Percentiles rank a stretch among this genome's conserved stretches.
phyloP scores from a whole-genome alignment of 257 asterid species.

The Cinchona pubescens region DNA sequence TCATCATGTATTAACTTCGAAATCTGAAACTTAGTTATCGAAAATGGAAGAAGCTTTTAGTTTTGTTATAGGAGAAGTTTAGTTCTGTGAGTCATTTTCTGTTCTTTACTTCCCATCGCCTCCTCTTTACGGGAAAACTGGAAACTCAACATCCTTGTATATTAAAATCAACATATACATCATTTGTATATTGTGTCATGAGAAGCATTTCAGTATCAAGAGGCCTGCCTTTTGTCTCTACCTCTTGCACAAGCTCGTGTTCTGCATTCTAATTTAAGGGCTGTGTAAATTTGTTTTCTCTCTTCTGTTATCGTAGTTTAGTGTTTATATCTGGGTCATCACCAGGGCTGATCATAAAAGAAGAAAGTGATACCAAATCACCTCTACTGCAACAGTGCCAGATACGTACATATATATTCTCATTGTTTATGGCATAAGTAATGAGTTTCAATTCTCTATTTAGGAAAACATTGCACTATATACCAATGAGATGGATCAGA shows the following conservation, averaged over 20 bases:
- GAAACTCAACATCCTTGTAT: slow-evolving; percentile 3
- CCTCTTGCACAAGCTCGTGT: not conserved
- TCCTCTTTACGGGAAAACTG: not conserved
- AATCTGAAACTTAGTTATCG: not conserved
- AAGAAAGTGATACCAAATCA: too few species aligned
- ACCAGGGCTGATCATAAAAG: too few species aligned
- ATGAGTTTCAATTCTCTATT: not conserved
- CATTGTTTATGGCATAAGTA: not conserved
- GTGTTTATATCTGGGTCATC: too few species aligned
- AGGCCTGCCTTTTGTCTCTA: not conserved
- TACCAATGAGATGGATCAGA: not conserved
- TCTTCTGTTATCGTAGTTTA: too few species aligned
- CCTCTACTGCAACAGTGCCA: too few species aligned
- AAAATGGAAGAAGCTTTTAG: slow-evolving; percentile 3
- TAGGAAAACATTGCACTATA: not conserved
- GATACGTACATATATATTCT: too few species aligned
- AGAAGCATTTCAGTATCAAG: not conserved
- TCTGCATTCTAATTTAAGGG: too few species aligned
- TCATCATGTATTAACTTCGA: slow-evolving; percentile 2
- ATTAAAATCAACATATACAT: not conserved
- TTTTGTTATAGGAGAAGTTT: slow-evolving; percentile 15
- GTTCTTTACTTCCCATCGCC: not conserved
- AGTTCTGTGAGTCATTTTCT: slow-evolving; percentile 5
- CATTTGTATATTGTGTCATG: slow-evolving; percentile 14
- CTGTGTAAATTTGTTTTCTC: too few species aligned